Conservation (phyloP, 202 grass and related monocot species). For the Digitaria exilis region DNA sequence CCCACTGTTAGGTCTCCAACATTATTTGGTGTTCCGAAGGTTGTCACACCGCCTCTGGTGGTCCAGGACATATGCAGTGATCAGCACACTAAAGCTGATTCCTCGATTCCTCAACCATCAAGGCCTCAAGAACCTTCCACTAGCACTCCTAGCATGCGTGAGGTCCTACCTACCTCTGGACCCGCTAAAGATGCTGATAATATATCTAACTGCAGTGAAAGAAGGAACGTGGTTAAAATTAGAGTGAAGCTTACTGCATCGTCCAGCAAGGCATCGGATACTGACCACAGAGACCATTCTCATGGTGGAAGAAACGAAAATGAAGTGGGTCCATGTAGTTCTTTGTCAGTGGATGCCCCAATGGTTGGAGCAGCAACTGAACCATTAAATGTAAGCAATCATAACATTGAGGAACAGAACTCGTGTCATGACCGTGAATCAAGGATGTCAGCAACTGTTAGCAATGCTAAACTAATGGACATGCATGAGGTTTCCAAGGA, state of each 20-base stretch:
- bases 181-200: constrained; percentile 76
- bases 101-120: constrained; percentile 55
- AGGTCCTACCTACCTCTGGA: constrained; percentile 57
- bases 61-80: constrained; percentile 61
- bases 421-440: constrained; percentile 78
- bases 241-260: constrained; percentile 71
- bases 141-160: constrained; percentile 63
- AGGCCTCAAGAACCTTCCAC: constrained; percentile 69
- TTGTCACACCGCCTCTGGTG: constrained; percentile 29
- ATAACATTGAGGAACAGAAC: constrained; percentile 70
- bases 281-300: constrained; percentile 53
- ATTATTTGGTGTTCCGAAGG: constrained; percentile 76
- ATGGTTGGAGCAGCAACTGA: constrained; percentile 58
- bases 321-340: constrained; percentile 82
- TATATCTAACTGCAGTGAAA: constrained; percentile 89
- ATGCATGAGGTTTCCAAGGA: constrained; percentile 69
- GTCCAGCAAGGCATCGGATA: constrained; percentile 81
- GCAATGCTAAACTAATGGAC: constrained; percentile 69
- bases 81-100: constrained; percentile 55
- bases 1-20: constrained; percentile 66
- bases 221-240: constrained; percentile 90
- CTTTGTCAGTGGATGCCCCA: constrained; percentile 93
- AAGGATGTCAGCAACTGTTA: constrained; percentile 71
- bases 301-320: constrained; percentile 73
- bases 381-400: constrained; percentile 60